Evolutionary conservation across 768 basidiomycete genomes (phyloP).

Genomic region (Coprinopsis marcescibilis): DNA sequence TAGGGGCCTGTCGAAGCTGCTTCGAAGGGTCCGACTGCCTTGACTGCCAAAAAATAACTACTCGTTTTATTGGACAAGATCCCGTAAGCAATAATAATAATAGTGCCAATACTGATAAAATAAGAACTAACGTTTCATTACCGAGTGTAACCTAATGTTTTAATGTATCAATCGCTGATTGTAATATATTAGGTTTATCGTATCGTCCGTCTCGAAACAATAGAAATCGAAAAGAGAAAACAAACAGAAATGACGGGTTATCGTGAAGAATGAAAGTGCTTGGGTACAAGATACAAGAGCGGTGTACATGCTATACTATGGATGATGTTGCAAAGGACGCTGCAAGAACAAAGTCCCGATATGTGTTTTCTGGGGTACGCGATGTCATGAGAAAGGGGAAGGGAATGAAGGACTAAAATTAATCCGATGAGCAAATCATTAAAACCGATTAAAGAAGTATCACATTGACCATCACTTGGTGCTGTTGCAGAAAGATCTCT

Average conservation of each 20-base stretch:
- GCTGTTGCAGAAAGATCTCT: slow-evolving; percentile 26
- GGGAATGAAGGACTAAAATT: too few species aligned
- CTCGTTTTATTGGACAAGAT: too few species aligned
- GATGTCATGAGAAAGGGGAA: too few species aligned
- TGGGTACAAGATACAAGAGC: background rate
- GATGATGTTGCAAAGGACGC: too few species aligned
- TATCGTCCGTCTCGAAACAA: slow-evolving; percentile 1
- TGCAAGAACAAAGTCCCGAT: too few species aligned
- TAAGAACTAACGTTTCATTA: background rate
- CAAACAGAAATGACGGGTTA: background rate
- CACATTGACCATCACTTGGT: background rate
- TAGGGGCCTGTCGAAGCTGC: too few species aligned
- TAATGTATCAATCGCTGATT: background rate
- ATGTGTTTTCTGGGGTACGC: too few species aligned
- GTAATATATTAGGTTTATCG: background rate
- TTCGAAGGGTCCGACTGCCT: too few species aligned
- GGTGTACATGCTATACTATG: background rate
- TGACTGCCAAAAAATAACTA: too few species aligned
- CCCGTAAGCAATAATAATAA: background rate
- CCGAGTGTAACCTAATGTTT: background rate
- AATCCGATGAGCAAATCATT: background rate
- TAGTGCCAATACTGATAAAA: background rate
- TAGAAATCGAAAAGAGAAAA: background rate
- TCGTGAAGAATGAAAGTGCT: background rate
- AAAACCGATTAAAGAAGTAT: background rate